Conservation (phyloP, 345 rosid genomes). For the Arabidopsis thaliana region TAIR10.1 NC_003074.8:190001-190500, state of each 20-base stretch:
- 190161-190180: conserved; percentile 77
- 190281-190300: conserved; percentile 96
- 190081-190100: conserved; percentile 99
- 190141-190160: conserved; percentile 87
- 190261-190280: background rate
- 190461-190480: conserved; percentile 93
- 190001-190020: no score
- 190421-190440: background rate
- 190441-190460: conserved; percentile 91
- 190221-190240: background rate
- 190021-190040: background rate
- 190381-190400: background rate
- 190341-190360: conserved; percentile 99
- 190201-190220: conserved; percentile 45
- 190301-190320: conserved; percentile 96
- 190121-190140: conserved; percentile 84
- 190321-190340: conserved; percentile 99
- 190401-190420: background rate
- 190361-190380: conserved; percentile 32
- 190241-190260: background rate
- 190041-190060: conserved; percentile 68
- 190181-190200: conserved; percentile 91
- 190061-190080: conserved; percentile 99
- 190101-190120: conserved; percentile 94
- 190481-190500: conserved; percentile 97